Evolutionary conservation across 2,329 filamentous ascomycete genomes (phyloP), one percentile per base, ranked within the genome.

Genomic region (Fusarium albidum): DNA sequence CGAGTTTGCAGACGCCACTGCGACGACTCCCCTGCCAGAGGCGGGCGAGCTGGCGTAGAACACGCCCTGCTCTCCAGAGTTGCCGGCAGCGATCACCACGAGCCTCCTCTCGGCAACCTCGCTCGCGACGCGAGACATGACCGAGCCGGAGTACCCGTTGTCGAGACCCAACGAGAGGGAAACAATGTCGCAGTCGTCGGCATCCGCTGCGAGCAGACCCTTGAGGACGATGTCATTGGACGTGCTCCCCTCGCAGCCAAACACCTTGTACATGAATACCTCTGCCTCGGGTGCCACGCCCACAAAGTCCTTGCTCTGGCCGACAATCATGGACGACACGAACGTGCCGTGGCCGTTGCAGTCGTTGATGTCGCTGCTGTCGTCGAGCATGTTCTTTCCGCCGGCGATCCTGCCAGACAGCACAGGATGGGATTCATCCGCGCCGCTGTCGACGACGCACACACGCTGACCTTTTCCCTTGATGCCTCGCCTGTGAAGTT

Each of bases 261-360:
- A 66, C 46, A 66, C 48, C 38, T 64, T 64, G 57, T 67, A 67
- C 62, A 65, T 63, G 53, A 52, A 65, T 3, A 67, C 47, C 32
- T 62, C 49, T 4, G 62, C 52, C 14, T 49, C 65, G 5, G 63
- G 61, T 1, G 61, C 63, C 4, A 63, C 59, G 6, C 64, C 64
- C 5, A 45, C 17, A 25, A 64, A 54, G 27, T 56, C 52, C 13
- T 52, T 56, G 26, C 40, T 43, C 31, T 47, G 21, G 13, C 52
- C 52, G 12, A 58, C 47, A 13, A 59, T 46, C 12, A 63, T 33
- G 2, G 56, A 62, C 0, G 56, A 58, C 5, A 64, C 57, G 44
- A 62, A 64, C 0, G 61, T 62, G 4, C 61, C 61, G 33, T 64
- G 63, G 12, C 61, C 61, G 11, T 48, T 46, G 49, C 60, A 65